Percentiles rank a stretch among this genome's conserved stretches.
Evolutionary conservation across 2,329 filamentous ascomycete genomes (phyloP).

Genomic region (Sclerotiophoma versabilis): DNA sequence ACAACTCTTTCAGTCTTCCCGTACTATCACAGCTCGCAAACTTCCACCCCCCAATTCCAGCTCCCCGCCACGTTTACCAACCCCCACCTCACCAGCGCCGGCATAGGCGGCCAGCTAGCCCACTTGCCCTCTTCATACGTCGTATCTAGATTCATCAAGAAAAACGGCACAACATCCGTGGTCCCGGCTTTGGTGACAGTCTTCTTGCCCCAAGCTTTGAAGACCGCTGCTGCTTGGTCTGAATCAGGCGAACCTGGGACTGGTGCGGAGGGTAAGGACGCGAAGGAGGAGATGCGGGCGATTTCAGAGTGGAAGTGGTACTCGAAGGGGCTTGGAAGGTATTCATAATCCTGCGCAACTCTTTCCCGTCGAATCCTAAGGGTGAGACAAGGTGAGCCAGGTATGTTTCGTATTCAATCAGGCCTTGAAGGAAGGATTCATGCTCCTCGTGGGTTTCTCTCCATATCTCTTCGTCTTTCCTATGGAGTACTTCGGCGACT

Average conservation of each 20-base stretch:
- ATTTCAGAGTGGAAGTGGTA: slow-evolving; percentile 48
- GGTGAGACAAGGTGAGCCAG: slow-evolving; percentile 29
- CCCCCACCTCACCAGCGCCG: slow-evolving; percentile 65
- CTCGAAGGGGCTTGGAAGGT: slow-evolving; percentile 36
- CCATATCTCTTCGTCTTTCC: slow-evolving; percentile 35
- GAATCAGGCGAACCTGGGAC: slow-evolving; percentile 53
- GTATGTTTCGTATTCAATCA: slow-evolving; percentile 35
- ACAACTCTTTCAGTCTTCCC: slow-evolving; percentile 59
- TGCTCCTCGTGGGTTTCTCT: slow-evolving; percentile 44
- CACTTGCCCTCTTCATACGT: slow-evolving; percentile 67
- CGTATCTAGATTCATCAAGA: slow-evolving; percentile 68
- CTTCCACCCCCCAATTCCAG: slow-evolving; percentile 67
- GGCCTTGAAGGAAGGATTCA: slow-evolving; percentile 39
- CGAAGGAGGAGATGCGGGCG: slow-evolving; percentile 40
- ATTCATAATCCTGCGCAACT: slow-evolving; percentile 38
- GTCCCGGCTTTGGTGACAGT: slow-evolving; percentile 68
- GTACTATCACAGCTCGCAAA: slow-evolving; percentile 67
- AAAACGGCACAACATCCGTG: slow-evolving; percentile 69
- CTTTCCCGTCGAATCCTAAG: slow-evolving; percentile 29
- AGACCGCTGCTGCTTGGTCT: slow-evolving; percentile 57
- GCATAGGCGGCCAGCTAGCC: slow-evolving; percentile 71
- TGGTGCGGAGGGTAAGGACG: slow-evolving; percentile 61
- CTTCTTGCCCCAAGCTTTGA: slow-evolving; percentile 69
- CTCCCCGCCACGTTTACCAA: slow-evolving; percentile 66
- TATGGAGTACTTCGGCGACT: slow-evolving; percentile 39